Evolutionary conservation across 179 eudicot species (phyloP), one percentile per base, ranked within the genome.

Genomic region (Silene noctiflora): DNA sequence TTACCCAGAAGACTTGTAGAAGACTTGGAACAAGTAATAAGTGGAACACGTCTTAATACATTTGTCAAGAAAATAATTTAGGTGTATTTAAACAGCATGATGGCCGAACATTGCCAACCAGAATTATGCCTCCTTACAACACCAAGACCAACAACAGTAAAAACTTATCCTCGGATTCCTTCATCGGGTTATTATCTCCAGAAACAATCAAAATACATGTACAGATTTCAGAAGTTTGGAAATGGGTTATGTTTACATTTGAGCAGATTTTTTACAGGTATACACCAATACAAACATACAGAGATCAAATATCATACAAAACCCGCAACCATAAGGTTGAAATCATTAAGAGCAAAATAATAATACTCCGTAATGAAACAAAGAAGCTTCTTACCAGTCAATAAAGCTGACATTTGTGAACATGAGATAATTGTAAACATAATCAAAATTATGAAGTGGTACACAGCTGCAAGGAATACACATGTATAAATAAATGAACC

Each of bases 381-480:
- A 59, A 12, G 39, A 55, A 73, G 78, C 63, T 70, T 46, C 86
- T 84, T 77, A 86, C 89, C 89, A 80, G 80, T 86, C 89, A 76
- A 86, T 75, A 69, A 86, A 86, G 82, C 89, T 86, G 84, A 86
- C 84, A 80, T 86, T 86, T 61, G 89, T 82, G 81, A 84, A 86
- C 73, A 84, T 80, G 67, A 86, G 89, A 80, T 82, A 86, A 84
- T 86, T 84, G 84, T 80, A 86, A 75, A 86, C 84, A 76, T 84
- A 86, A 82, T 86, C 89, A 51, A 86, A 86, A 80, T 86, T 84
- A 74, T 86, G 89, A 76, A 86, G 85, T 67, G 89, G 89, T 66
- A 86, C 80, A 80, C 89, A 86, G 70, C 89, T 86, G 89, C 85
- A 77, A 53, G n/a, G 72, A 75, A 70, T 24, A 12, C 39, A 46